phyloP scores from a whole-genome alignment of 495 filamentous ascomycete species.

The Penicillium desertorum region DNA sequence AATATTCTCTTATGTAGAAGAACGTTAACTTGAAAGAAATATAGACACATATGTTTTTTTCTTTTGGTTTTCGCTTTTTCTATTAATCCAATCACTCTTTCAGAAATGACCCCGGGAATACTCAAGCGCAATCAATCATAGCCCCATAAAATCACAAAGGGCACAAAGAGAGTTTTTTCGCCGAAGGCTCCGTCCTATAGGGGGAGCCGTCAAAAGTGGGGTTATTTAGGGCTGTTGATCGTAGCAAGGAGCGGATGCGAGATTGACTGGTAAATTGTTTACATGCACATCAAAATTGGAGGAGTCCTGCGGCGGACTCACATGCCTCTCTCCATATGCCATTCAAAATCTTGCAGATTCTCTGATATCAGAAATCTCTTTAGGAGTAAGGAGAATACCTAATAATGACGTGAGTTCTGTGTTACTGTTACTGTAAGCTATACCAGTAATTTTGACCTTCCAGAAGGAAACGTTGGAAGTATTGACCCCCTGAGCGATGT shows the following conservation, averaged over 20 bases:
- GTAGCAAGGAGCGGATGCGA: constrained; percentile 32
- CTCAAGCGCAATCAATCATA: constrained; percentile 5
- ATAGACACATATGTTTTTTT: too few species aligned
- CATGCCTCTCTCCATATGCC: background rate
- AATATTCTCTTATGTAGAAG: background rate
- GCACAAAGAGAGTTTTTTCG: constrained; percentile 12
- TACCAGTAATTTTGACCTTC: constrained; percentile 9
- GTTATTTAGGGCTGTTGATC: constrained; percentile 32
- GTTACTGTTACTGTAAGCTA: background rate
- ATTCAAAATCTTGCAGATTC: background rate
- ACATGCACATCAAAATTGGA: constrained; percentile 18
- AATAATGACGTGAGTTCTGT: background rate
- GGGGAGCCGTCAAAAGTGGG: constrained; percentile 22
- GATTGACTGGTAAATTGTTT: constrained; percentile 30
- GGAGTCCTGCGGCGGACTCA: background rate
- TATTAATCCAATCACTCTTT: background rate
- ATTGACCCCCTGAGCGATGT: constrained; percentile 2
- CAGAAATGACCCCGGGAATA: background rate
- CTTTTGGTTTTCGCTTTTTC: background rate
- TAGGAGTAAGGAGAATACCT: too few species aligned
- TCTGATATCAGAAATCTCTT: background rate
- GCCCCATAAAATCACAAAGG: constrained; percentile 19
- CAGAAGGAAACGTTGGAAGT: constrained; percentile 10
- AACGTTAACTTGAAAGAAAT: background rate
- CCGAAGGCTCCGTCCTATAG: constrained; percentile 15